These are phyloP conservation scores for Beauveria sp. DNA, from an alignment of 2,329 filamentous ascomycete species.

Conservation along the genomic window DNA sequence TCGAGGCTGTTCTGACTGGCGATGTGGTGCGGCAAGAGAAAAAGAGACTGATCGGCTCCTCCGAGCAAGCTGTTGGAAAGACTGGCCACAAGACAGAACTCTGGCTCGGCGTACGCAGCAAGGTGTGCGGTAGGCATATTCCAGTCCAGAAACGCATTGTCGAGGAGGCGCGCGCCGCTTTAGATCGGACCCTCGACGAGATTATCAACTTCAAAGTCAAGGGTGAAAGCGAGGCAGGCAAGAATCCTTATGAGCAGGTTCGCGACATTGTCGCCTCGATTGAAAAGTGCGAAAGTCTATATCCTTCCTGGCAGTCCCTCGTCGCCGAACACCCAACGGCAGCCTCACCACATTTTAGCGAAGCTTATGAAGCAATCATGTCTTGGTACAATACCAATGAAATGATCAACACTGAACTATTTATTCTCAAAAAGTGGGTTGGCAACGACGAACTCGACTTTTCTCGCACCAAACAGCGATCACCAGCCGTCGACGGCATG, in stretches of 20 bases:
- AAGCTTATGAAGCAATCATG: slow-evolving; percentile 81
- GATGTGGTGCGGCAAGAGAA: slow-evolving; percentile 98
- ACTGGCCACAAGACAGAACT: slow-evolving; percentile 69
- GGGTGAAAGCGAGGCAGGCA: slow-evolving; percentile 84
- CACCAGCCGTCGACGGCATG: slow-evolving; percentile 59
- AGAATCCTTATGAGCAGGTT: slow-evolving; percentile 81
- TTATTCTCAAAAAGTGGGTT: slow-evolving; percentile 90
- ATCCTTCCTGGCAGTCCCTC: slow-evolving; percentile 71
- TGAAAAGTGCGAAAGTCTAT: slow-evolving; percentile 78
- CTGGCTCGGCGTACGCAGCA: slow-evolving; percentile 83
- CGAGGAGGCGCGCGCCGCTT: slow-evolving; percentile 68
- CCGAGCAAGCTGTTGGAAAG: slow-evolving; percentile 48
- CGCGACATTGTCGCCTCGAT: slow-evolving; percentile 85
- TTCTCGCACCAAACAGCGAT: slow-evolving; percentile 61
- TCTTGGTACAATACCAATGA: slow-evolving; percentile 97
- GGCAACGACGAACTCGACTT: slow-evolving; percentile 95
- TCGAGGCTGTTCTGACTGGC: slow-evolving; percentile 88
- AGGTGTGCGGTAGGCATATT: slow-evolving; percentile 73
- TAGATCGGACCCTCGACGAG: slow-evolving; percentile 72
- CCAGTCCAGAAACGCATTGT: slow-evolving; percentile 80
- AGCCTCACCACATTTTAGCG: slow-evolving; percentile 66
- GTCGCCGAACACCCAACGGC: slow-evolving; percentile 68
- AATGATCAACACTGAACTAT: slow-evolving; percentile 90
- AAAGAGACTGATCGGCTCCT: slow-evolving; percentile 79
- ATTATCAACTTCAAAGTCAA: slow-evolving; percentile 93